Evolutionary conservation across 371 early-diverging fungal species (phyloP).

Genomic region (Rozella allomycis): DNA sequence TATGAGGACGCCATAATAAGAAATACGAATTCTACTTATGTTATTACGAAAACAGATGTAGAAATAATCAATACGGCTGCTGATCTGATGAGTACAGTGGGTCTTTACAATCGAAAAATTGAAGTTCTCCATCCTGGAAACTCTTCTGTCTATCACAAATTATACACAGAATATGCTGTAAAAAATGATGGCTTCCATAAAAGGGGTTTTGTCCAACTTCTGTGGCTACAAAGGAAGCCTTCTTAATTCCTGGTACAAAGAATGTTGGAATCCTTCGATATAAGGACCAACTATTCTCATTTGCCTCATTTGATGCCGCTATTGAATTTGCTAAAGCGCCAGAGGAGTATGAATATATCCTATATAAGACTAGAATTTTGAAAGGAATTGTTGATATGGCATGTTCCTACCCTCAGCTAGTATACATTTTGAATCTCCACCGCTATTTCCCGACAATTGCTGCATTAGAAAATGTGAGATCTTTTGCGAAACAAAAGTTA

Average conservation of each 20-base stretch:
- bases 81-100: conserved; percentile 1
- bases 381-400: conserved; percentile 14
- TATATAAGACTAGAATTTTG: neutral
- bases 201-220: conserved; percentile 25
- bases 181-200: neutral
- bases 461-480: conserved; percentile 20
- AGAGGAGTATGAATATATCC: conserved; percentile 7
- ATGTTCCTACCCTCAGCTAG: conserved; percentile 12
- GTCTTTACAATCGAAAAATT: conserved; percentile 1
- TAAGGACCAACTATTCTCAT: conserved; percentile 18
- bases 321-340: conserved; percentile 17
- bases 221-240: conserved; percentile 10
- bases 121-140: conserved; percentile 20
- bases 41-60: neutral
- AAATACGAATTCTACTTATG: neutral
- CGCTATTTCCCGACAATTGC: conserved; percentile 29
- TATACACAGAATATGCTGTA: conserved; percentile 29
- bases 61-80: neutral
- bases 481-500: conserved; percentile 17
- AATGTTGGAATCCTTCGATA: conserved; percentile 21
- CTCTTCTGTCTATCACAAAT: conserved; percentile 19
- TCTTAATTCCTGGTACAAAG: conserved; percentile 22
- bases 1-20: neutral
- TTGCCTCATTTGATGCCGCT: conserved; percentile 8
- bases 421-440: conserved; percentile 23